These are phyloP conservation scores for Globisporangium canariense DNA, from an alignment of 352 stramenopile species.

Conservation along the genomic window DNA sequence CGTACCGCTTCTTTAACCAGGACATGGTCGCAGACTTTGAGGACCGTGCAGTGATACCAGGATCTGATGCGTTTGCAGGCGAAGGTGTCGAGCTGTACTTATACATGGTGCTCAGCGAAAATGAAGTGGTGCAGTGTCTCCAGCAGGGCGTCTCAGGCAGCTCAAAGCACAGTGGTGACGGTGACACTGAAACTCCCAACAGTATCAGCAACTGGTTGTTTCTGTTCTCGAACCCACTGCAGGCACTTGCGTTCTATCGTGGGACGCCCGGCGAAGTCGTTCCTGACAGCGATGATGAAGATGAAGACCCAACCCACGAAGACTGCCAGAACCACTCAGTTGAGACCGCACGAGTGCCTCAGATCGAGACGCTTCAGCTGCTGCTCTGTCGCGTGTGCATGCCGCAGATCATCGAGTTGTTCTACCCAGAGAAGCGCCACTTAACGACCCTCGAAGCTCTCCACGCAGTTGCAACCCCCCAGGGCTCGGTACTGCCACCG, in stretches of 20 bases:
- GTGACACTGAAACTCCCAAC: not conserved
- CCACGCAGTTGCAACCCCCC: conserved; percentile 16
- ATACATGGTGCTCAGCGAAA: conserved; percentile 34
- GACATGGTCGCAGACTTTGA: conserved; percentile 32
- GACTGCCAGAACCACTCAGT: not conserved
- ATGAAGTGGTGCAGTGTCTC: conserved; percentile 31
- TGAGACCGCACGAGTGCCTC: not conserved
- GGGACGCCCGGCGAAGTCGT: conserved; percentile 27
- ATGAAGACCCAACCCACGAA: not conserved
- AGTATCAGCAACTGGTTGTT: conserved; percentile 25
- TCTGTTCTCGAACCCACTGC: conserved; percentile 35
- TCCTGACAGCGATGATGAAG: not conserved
- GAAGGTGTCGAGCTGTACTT: conserved; percentile 38
- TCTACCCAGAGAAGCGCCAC: conserved; percentile 19
- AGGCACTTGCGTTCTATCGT: conserved; percentile 30
- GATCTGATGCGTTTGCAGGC: not conserved
- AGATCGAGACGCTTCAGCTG: conserved; percentile 34
- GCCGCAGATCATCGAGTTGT: conserved; percentile 33
- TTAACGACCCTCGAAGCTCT: conserved; percentile 26
- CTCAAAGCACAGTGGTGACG: too few relatives aligned
- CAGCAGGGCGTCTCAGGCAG: conserved; percentile 27
- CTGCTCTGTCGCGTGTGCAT: conserved; percentile 41
- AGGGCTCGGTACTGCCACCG: conserved; percentile 22
- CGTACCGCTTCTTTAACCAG: conserved; percentile 46
- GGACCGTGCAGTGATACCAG: not conserved